Percentiles rank a stretch among this genome's conserved stretches.
Conservation (phyloP, 2,329 filamentous ascomycete species). For the Rosellinia necatrix region DNA sequence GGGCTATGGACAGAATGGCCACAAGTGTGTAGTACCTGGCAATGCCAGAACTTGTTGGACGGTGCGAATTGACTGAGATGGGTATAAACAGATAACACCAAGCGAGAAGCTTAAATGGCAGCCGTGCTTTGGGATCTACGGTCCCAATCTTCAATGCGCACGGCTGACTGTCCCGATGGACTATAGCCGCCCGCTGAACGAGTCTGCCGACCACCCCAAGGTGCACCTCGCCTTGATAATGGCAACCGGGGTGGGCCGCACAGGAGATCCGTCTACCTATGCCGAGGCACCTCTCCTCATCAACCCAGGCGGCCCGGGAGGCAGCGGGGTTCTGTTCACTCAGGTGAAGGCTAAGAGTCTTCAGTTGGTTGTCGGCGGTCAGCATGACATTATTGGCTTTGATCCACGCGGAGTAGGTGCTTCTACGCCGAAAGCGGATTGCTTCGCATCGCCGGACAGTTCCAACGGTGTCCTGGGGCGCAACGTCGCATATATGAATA, state of each 20-base stretch:
- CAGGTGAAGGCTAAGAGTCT: slow-evolving; percentile 37
- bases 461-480: slow-evolving; percentile 32
- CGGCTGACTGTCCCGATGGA: slow-evolving; percentile 54
- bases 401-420: slow-evolving; percentile 52
- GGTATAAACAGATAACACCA: slow-evolving; percentile 46
- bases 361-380: slow-evolving; percentile 44
- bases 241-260: slow-evolving; percentile 40
- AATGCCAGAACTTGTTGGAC: background rate
- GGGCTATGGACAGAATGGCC: slow-evolving; percentile 24
- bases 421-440: slow-evolving; percentile 47
- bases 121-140: slow-evolving; percentile 44
- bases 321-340: slow-evolving; percentile 44
- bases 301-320: slow-evolving; percentile 55
- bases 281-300: slow-evolving; percentile 48
- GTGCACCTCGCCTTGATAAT: slow-evolving; percentile 47
- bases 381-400: slow-evolving; percentile 53
- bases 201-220: slow-evolving; percentile 39
- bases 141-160: slow-evolving; percentile 45
- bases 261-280: slow-evolving; percentile 37
- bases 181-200: slow-evolving; percentile 48
- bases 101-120: slow-evolving; percentile 51
- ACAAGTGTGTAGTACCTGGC: slow-evolving; percentile 17
- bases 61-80: slow-evolving; percentile 4
- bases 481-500: slow-evolving; percentile 39
- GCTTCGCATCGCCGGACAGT: slow-evolving; percentile 40